Base-by-base conservation (phyloP, 768 basidiomycete genomes). In the Agaricus blazei region DNA sequence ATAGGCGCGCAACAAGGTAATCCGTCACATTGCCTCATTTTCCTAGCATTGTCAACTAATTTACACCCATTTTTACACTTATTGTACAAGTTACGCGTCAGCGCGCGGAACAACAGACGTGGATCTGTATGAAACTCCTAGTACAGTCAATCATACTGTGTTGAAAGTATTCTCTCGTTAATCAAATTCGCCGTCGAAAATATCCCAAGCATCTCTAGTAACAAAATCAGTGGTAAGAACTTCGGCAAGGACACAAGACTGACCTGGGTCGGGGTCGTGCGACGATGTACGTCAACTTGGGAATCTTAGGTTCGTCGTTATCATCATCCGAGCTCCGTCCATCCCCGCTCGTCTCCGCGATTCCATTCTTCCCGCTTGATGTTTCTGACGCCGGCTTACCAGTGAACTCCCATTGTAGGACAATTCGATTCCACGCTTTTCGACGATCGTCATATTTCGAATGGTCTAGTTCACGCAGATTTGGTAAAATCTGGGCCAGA, bases 381-480 rank as follows among this genome's bases (percentile, higher is more conserved):
- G 37, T 19, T 42, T 43, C 19, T 11, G 42, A 38, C 28, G 48
- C 40, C 50, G 42, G 8, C 44, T 6, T 2, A 44, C 19, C 19
- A 19, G 19, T 52, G 3, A 52, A 23, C 29, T 70, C 65, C 51
- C 75, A 70, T 19, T 64, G 60, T 41, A 80, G 72, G 12, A 68
- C 64, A 46, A 80, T 74, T 43, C 72, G 61, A 51, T 70, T 75
- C 48, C 52, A 66, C 3, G 65, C 70, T 9, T 65, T 61, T 40
- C 70, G 58, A 23, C 72, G 71, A 19, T 65, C 60, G 51, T 75
- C 63, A 34, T 64, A 66, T 31, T 69, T 64, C 23, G 67, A 67
- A 58, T 79, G 73, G 54, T 79, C 78, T 7, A 80, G 61, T 57
- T 75, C 70, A 38, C 68, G 65, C 37, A 81, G 66, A 34, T 71